Evolutionary conservation across 345 rosid species (phyloP).

Genomic region (Schrenkiella parvula): DNA sequence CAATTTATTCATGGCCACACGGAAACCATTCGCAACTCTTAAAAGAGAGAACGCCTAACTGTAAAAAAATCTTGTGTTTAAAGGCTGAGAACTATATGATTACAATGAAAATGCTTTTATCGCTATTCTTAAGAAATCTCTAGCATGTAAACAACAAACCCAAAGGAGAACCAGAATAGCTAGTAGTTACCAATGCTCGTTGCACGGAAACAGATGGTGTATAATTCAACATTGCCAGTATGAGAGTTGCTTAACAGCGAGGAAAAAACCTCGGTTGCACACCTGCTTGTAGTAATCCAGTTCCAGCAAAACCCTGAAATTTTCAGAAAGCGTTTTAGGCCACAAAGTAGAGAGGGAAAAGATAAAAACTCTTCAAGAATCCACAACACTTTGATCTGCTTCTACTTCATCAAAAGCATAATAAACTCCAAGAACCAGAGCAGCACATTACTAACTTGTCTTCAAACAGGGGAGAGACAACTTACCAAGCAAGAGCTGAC

Average conservation of each 20-base stretch:
- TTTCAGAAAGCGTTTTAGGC: slow-evolving; percentile 9
- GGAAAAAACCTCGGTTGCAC: neutral
- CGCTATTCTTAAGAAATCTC: neutral
- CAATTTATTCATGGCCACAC: neutral
- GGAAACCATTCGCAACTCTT: neutral
- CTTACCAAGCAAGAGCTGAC: slow-evolving; percentile 54
- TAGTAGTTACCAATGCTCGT: neutral
- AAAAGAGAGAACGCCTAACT: neutral
- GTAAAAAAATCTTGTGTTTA: neutral
- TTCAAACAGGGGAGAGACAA: slow-evolving; percentile 33
- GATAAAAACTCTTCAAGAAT: neutral
- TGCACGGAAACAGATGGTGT: neutral
- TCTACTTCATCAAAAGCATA: neutral
- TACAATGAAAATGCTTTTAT: neutral
- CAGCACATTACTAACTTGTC: slow-evolving; percentile 9
- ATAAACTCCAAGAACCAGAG: neutral
- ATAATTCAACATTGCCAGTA: neutral
- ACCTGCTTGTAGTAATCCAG: neutral
- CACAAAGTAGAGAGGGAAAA: neutral
- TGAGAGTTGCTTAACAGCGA: neutral
- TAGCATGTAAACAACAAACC: neutral
- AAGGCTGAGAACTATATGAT: neutral
- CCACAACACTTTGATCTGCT: neutral
- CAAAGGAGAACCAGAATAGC: neutral
- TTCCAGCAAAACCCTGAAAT: slow-evolving; percentile 14